Percentiles rank a stretch among this genome's conserved stretches.
Evolutionary conservation across 176 grass and related monocot species (phyloP).

Genomic region (Aechmea fasciata): DNA sequence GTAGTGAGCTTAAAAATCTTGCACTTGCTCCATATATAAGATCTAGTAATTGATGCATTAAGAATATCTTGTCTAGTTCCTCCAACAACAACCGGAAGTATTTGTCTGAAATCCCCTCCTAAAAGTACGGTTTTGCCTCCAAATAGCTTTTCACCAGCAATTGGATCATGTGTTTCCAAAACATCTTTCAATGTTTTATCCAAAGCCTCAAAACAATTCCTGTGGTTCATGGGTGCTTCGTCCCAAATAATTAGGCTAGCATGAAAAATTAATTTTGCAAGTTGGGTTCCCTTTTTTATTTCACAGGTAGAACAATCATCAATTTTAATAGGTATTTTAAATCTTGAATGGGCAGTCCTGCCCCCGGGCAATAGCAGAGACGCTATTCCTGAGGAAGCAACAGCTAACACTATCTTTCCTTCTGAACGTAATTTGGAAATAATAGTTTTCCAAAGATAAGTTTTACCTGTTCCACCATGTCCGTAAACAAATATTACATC

Average conservation of each 20-base stretch:
- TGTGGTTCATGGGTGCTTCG: too few species aligned
- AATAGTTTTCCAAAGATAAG: too few species aligned
- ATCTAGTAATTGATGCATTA: too few species aligned
- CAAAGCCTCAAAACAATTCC: neutral
- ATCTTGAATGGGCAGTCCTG: slow-evolving; percentile 16
- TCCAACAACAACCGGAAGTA: too few species aligned
- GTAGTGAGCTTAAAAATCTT: too few species aligned
- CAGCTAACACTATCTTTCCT: slow-evolving; percentile 9
- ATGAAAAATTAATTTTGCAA: slow-evolving; percentile 5
- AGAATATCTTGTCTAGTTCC: too few species aligned
- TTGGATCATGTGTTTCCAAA: neutral
- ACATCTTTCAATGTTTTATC: slow-evolving; percentile 12
- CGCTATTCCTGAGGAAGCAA: slow-evolving; percentile 8
- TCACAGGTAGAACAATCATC: slow-evolving; percentile 9
- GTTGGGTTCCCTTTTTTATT: slow-evolving; percentile 12
- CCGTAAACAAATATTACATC: slow-evolving; percentile 15
- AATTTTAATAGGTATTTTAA: slow-evolving; percentile 27
- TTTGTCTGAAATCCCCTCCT: too few species aligned
- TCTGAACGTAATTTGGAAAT: neutral
- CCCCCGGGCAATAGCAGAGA: neutral
- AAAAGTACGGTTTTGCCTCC: too few species aligned
- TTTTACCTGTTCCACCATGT: too few species aligned
- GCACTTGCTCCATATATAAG: too few species aligned
- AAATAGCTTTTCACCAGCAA: too few species aligned
- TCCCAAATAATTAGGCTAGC: too few species aligned